These are phyloP conservation scores for Backusella sp. DNA, from an alignment of 192 early-diverging fungal genomes.

Conservation along the genomic window DNA sequence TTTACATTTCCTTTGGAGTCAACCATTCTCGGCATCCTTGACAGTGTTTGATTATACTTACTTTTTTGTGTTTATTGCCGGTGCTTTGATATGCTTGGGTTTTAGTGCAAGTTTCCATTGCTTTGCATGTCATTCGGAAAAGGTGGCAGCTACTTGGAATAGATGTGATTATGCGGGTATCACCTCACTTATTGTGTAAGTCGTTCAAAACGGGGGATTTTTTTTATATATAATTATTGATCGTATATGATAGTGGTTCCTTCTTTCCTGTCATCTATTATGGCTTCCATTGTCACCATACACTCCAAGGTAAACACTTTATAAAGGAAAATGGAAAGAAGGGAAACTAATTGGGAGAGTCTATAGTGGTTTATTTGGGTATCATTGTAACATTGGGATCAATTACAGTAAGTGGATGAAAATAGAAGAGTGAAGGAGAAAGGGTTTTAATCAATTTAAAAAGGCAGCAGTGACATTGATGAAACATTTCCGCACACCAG, in stretches of 20 bases:
- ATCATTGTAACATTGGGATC: conserved; percentile 53
- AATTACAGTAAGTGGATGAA: conserved; percentile 48
- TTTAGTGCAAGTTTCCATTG: conserved; percentile 80
- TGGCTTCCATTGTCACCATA: conserved; percentile 20
- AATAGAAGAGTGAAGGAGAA: background rate
- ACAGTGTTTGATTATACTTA: conserved; percentile 63
- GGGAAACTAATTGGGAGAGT: background rate
- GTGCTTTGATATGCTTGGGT: conserved; percentile 77
- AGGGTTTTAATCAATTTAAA: conserved; percentile 17
- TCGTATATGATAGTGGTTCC: conserved; percentile 19
- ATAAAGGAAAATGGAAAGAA: no score
- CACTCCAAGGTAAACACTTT: background rate
- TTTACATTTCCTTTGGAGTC: conserved; percentile 44
- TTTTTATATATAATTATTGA: background rate
- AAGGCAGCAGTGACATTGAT: conserved; percentile 53
- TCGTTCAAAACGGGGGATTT: background rate
- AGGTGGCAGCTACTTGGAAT: conserved; percentile 73
- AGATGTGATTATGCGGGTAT: conserved; percentile 94
- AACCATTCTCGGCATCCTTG: conserved; percentile 40
- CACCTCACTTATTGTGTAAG: conserved; percentile 72
- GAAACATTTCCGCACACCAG: conserved; percentile 65
- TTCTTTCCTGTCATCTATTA: conserved; percentile 31
- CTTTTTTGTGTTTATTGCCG: conserved; percentile 72
- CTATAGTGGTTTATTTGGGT: conserved; percentile 19
- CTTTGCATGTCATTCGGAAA: conserved; percentile 82